A percentile compares a stretch with the other conserved stretches of the same genome.
phyloP scores from a whole-genome alignment of 2,329 filamentous ascomycete species.

The Endoconidiophora polonica region DNA sequence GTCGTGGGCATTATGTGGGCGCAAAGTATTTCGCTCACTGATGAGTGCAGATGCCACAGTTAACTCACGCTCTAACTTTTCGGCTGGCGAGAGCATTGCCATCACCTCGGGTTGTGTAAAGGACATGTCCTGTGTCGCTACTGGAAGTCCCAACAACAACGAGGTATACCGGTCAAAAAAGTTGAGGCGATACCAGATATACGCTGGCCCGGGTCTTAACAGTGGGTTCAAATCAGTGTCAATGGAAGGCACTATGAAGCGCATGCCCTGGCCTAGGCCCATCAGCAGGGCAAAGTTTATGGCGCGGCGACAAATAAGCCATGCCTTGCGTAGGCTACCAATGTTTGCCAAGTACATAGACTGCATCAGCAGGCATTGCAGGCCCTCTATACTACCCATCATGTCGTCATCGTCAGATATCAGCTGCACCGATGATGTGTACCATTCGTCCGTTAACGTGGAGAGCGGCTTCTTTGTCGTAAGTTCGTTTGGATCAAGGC shows the following conservation, averaged over 20 bases:
- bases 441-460: slow-evolving; percentile 19
- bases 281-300: slow-evolving; percentile 35
- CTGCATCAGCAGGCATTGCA: slow-evolving; percentile 34
- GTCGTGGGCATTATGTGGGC: slow-evolving; percentile 21
- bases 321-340: slow-evolving; percentile 37
- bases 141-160: slow-evolving; percentile 32
- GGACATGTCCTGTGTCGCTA: slow-evolving; percentile 25
- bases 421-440: slow-evolving; percentile 20
- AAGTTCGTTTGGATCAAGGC: slow-evolving; percentile 18
- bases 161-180: slow-evolving; percentile 33
- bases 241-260: slow-evolving; percentile 22
- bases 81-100: slow-evolving; percentile 22
- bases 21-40: slow-evolving; percentile 27
- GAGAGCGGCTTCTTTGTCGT: slow-evolving; percentile 15
- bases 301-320: slow-evolving; percentile 33
- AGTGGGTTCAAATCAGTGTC: slow-evolving; percentile 22
- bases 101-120: slow-evolving; percentile 21
- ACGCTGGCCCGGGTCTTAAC: slow-evolving; percentile 15
- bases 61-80: slow-evolving; percentile 29
- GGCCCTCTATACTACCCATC: slow-evolving; percentile 32
- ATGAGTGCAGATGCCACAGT: slow-evolving; percentile 27
- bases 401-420: slow-evolving; percentile 36
- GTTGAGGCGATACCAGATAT: slow-evolving; percentile 33
- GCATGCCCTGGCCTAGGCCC: slow-evolving; percentile 25
- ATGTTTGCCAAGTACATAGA: slow-evolving; percentile 33